Evolutionary conservation across 2,329 filamentous ascomycete genomes (phyloP).

Genomic region (Penicillium thymicola): DNA sequence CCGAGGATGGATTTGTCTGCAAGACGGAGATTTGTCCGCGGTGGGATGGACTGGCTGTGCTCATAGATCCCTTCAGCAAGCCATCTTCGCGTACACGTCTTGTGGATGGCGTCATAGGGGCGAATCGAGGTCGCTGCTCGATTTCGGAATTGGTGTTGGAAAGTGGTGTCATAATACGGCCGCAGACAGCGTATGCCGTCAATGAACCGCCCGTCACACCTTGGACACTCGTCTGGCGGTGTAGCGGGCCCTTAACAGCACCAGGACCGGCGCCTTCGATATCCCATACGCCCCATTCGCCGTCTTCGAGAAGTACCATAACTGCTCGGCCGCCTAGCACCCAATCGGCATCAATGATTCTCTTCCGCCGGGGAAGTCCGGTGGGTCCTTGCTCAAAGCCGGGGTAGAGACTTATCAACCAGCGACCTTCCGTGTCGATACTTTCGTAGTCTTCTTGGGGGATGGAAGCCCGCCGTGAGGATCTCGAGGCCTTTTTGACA

Average conservation of each 20-base stretch:
- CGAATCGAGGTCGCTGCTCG: constrained; percentile 39
- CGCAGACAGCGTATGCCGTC: constrained; percentile 42
- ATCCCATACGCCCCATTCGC: constrained; percentile 51
- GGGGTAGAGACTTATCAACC: constrained; percentile 45
- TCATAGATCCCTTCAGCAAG: constrained; percentile 40
- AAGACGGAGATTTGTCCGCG: constrained; percentile 44
- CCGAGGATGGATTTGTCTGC: constrained; percentile 35
- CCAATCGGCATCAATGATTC: constrained; percentile 47
- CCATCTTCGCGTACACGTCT: constrained; percentile 46
- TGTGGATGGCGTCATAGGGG: constrained; percentile 49
- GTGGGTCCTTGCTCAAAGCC: constrained; percentile 36
- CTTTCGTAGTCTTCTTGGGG: constrained; percentile 33
- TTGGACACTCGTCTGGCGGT: constrained; percentile 37
- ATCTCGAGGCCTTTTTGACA: constrained; percentile 23
- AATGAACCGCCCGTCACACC: constrained; percentile 42
- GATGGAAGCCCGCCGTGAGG: constrained; percentile 28
- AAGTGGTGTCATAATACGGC: constrained; percentile 35
- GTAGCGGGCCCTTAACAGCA: constrained; percentile 37
- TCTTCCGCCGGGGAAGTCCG: constrained; percentile 38
- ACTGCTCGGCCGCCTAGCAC: constrained; percentile 44
- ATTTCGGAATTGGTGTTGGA: constrained; percentile 25
- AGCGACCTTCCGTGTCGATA: constrained; percentile 38
- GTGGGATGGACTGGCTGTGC: constrained; percentile 29
- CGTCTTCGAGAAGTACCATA: constrained; percentile 45
- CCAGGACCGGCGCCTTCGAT: constrained; percentile 46